These are phyloP conservation scores for Orbilia ellipsospora DNA, from an alignment of 2,329 filamentous ascomycete genomes.

Conservation along the genomic window DNA sequence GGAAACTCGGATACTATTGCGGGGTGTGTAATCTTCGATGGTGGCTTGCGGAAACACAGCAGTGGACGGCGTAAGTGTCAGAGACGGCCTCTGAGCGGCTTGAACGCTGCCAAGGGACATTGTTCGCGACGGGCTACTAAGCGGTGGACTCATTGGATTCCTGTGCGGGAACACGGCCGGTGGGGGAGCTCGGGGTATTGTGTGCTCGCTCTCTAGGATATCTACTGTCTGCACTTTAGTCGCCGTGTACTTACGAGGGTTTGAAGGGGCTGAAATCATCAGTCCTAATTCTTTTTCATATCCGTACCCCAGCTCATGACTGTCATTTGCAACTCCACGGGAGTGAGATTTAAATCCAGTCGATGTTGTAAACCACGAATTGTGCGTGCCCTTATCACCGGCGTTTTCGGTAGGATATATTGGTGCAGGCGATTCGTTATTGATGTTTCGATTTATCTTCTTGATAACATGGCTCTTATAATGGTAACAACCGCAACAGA, in stretches of 20 bases:
- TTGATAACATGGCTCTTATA: conserved; percentile 52
- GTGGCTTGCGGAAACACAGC: conserved; percentile 47
- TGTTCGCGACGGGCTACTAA: conserved; percentile 28
- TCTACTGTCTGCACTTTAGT: conserved; percentile 55
- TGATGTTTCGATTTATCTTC: conserved; percentile 38
- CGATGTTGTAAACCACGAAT: conserved; percentile 46
- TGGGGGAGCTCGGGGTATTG: conserved; percentile 44
- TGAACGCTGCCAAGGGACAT: conserved; percentile 46
- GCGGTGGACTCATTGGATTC: conserved; percentile 43
- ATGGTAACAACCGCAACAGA: conserved; percentile 50
- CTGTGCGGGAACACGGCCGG: conserved; percentile 51
- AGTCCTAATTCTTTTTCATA: conserved; percentile 54
- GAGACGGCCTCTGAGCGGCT: conserved; percentile 39
- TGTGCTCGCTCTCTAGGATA: conserved; percentile 50
- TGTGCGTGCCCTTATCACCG: conserved; percentile 38
- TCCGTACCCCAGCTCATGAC: conserved; percentile 55
- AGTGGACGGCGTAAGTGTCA: conserved; percentile 41
- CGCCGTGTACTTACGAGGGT: conserved; percentile 54
- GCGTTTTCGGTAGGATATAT: conserved; percentile 22
- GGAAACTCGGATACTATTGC: conserved; percentile 42
- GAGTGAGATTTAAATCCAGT: conserved; percentile 41
- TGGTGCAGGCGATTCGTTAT: conserved; percentile 24
- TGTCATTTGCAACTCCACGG: conserved; percentile 51
- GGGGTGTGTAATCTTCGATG: conserved; percentile 38
- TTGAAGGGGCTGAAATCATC: conserved; percentile 54